Conservation (phyloP, 1,284 basidiomycete species). For the Coniferiporia sulphurascens region DNA sequence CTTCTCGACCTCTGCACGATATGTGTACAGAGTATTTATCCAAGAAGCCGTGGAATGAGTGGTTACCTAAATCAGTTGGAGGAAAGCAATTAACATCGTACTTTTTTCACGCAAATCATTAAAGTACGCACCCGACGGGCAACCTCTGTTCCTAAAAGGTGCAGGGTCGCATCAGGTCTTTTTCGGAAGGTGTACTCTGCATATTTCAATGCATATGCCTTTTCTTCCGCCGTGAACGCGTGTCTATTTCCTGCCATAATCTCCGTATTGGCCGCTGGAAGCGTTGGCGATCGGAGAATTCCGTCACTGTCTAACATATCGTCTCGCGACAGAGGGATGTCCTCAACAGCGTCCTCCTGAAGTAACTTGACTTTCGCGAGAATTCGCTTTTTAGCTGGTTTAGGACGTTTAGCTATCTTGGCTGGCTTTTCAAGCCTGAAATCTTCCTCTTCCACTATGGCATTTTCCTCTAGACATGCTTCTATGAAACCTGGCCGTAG, state of each 20-base stretch:
- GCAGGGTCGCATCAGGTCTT: slow-evolving; percentile 26
- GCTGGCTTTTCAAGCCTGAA: slow-evolving; percentile 25
- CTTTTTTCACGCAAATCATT: not conserved
- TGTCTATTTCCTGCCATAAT: slow-evolving; percentile 29
- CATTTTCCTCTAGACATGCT: slow-evolving; percentile 44
- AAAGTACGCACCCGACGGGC: slow-evolving; percentile 28
- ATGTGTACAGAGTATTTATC: not conserved
- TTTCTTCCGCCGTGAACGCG: slow-evolving; percentile 42
- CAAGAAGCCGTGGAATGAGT: slow-evolving; percentile 18
- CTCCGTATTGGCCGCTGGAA: slow-evolving; percentile 33
- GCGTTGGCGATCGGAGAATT: slow-evolving; percentile 36
- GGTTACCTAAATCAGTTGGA: slow-evolving; percentile 26
- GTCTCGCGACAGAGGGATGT: not conserved
- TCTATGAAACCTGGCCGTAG: slow-evolving; percentile 50
- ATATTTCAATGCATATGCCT: slow-evolving; percentile 36
- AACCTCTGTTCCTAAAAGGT: slow-evolving; percentile 24
- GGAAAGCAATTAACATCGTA: not conserved
- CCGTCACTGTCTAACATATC: not conserved
- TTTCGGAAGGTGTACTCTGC: slow-evolving; percentile 28
- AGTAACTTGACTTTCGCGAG: slow-evolving; percentile 16
- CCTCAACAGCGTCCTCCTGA: slow-evolving; percentile 11
- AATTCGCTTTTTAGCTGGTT: slow-evolving; percentile 20
- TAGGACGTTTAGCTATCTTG: no score
- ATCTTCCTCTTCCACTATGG: slow-evolving; percentile 41
- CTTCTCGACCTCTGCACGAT: slow-evolving; percentile 1